These are phyloP conservation scores for Capronia coronata DNA, from an alignment of 2,329 filamentous ascomycete species.

Conservation along the genomic window DNA sequence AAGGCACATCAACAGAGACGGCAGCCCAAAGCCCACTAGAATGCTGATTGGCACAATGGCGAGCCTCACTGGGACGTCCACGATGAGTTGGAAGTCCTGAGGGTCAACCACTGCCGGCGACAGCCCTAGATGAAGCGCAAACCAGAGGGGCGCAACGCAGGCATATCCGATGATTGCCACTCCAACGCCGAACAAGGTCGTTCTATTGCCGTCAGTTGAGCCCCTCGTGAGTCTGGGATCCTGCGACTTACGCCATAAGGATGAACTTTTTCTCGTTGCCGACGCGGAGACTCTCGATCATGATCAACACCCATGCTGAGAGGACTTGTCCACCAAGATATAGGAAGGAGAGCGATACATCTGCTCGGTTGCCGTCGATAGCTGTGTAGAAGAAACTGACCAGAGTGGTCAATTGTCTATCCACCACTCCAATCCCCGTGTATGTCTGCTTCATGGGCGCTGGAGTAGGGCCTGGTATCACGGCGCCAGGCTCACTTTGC, in stretches of 20 bases:
- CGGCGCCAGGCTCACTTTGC: slow-evolving; percentile 27
- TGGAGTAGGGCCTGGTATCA: slow-evolving; percentile 27
- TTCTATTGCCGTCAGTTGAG: slow-evolving; percentile 18
- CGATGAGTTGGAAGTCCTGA: slow-evolving; percentile 32
- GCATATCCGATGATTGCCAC: slow-evolving; percentile 43
- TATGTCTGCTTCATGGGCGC: slow-evolving; percentile 29
- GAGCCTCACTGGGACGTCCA: slow-evolving; percentile 31
- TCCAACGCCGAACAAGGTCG: slow-evolving; percentile 38
- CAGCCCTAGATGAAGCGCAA: slow-evolving; percentile 39
- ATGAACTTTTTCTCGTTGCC: slow-evolving; percentile 39
- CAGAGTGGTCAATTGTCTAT: slow-evolving; percentile 29
- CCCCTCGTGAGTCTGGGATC: background rate
- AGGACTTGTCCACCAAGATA: slow-evolving; percentile 39
- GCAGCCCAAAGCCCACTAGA: slow-evolving; percentile 41
- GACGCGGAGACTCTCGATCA: slow-evolving; percentile 41
- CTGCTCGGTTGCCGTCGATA: slow-evolving; percentile 36
- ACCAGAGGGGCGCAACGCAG: slow-evolving; percentile 40
- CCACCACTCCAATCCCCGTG: slow-evolving; percentile 27
- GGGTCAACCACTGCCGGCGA: slow-evolving; percentile 38
- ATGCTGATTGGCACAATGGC: slow-evolving; percentile 39
- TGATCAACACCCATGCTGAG: slow-evolving; percentile 39
- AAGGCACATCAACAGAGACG: slow-evolving; percentile 40
- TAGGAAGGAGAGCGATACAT: slow-evolving; percentile 35
- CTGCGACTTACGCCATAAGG: slow-evolving; percentile 12
- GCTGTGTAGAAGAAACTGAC: slow-evolving; percentile 38